Percentiles rank a stretch among this genome's conserved stretches.
These are phyloP conservation scores for Athelia sp. DNA, from an alignment of 1,284 basidiomycete genomes.

Conservation along the genomic window DNA sequence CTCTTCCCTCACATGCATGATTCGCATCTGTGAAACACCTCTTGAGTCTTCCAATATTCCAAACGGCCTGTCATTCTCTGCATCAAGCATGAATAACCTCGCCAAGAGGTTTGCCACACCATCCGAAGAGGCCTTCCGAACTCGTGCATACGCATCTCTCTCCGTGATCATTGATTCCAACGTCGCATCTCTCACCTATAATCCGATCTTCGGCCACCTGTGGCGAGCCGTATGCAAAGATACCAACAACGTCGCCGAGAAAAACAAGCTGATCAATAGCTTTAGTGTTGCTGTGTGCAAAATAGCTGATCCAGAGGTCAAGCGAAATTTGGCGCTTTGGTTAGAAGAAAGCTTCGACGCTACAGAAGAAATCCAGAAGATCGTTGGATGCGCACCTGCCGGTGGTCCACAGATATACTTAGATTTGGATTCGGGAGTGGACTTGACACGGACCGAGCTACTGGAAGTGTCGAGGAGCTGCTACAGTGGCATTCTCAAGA, in stretches of 20 bases:
- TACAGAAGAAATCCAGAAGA: constrained; percentile 18
- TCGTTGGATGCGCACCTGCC: constrained; percentile 11
- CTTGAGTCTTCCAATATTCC: constrained; percentile 9
- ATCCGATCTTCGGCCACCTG: constrained; percentile 22
- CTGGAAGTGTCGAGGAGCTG: constrained; percentile 21
- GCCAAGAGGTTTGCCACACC: constrained; percentile 15
- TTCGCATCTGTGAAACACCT: background rate
- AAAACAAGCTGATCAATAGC: constrained; percentile 13
- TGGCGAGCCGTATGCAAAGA: constrained; percentile 23
- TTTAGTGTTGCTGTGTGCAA: constrained; percentile 17
- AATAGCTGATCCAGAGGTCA: constrained; percentile 11
- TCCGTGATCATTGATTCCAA: constrained; percentile 17
- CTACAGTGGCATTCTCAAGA: constrained; percentile 18
- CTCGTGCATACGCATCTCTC: constrained; percentile 15
- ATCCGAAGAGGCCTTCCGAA: constrained; percentile 13
- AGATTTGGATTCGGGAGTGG: constrained; percentile 20
- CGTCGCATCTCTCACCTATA: constrained; percentile 19
- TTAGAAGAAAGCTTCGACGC: constrained; percentile 21
- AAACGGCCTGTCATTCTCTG: background rate
- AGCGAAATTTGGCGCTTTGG: constrained; percentile 16
- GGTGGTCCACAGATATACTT: constrained; percentile 15
- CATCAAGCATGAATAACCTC: constrained; percentile 7
- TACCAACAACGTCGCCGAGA: constrained; percentile 4
- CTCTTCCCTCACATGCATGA: constrained; percentile 4
- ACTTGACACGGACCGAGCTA: constrained; percentile 20